phyloP scores from a whole-genome alignment of 2,329 filamentous ascomycete genomes.

The Ploettnerulaceae sp. region DNA sequence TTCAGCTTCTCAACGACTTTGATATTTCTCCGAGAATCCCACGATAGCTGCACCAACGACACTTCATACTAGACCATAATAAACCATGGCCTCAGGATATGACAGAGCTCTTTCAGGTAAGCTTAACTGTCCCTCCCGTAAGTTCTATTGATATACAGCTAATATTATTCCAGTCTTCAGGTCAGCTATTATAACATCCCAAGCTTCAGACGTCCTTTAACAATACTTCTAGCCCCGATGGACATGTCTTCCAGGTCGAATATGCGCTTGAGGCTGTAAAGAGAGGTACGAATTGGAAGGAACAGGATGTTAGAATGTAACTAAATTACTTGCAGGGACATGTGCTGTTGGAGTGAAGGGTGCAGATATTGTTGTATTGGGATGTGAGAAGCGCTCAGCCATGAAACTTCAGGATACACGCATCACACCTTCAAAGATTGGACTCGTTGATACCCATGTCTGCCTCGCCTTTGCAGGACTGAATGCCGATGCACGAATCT shows the following conservation, averaged over 20 bases:
- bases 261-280: conserved; percentile 99
- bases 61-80: conserved; percentile 1
- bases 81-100: conserved; percentile 86
- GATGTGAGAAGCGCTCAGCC: conserved; percentile 96
- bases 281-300: conserved; percentile 59
- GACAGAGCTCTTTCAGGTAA: conserved; percentile 98
- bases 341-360: conserved; percentile 98
- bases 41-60: conserved; percentile 12
- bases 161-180: conserved; percentile 67
- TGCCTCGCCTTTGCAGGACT: conserved; percentile 95
- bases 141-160: conserved; percentile 41
- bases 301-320: conserved; percentile 4
- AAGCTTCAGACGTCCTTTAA: conserved; percentile 39
- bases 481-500: conserved; percentile 95
- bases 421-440: conserved; percentile 98
- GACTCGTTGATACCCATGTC: conserved; percentile 90
- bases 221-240: conserved; percentile 72
- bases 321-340: conserved; percentile 58
- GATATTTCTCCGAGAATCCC: conserved; percentile 12
- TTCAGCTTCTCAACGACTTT: conserved; percentile 16
- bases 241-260: conserved; percentile 99
- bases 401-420: conserved; percentile 99
- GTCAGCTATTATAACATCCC: conserved; percentile 41
- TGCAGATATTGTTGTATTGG: conserved; percentile 86
- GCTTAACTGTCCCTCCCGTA: conserved; percentile 36